Evolutionary conservation across 1,284 basidiomycete genomes (phyloP), one percentile per base, ranked within the genome.

Genomic region (Rhodofomes roseus): DNA sequence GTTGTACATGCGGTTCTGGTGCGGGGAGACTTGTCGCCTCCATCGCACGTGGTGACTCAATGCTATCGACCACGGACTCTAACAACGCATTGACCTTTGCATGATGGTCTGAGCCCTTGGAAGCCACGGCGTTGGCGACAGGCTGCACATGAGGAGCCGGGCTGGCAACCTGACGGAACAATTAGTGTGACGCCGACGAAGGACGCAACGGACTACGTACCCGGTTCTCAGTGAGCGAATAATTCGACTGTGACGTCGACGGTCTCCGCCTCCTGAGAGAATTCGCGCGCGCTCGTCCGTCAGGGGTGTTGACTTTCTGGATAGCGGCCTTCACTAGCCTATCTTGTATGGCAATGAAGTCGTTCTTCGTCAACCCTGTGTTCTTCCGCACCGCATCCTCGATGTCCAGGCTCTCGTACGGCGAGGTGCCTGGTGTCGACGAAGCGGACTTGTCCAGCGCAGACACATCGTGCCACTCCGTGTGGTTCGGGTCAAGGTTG

Each of bases 171-270:
- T 90, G 48, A 3, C 18, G 37, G 20, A 20, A 23, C 59, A 39
- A 29, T 48, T 23, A 48, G 46, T n/a, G 22, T 25, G 16, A 29
- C 25, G 46, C 46, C 25, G 25, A 16, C 46, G 46, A 27, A 29
- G 46, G 29, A 25, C 25, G 14, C 46, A n/a, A 48, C 18, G 56
- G 51, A 57, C 2, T 1, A 75, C 82, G 65, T 68, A 89, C 88
- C 69, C 81, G 74, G 61, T 71, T 74, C 36, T 79, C 80, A 27
- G 76, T 83, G 54, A 71, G 74, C 0, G 86, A 87, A 66, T 90
- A 87, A 65, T 84, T 87, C 8, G 89, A 89, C 70, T 90, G 88
- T 12, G 90, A 90, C n/a, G 87, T 90, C 0, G 90, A 92, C 7
- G 88, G 89, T 50, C 89, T 79, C 56, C 89, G 81, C 62, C 83